Conservation (phyloP, 257 asterid species). For the Capsicum baccatum region DNA sequence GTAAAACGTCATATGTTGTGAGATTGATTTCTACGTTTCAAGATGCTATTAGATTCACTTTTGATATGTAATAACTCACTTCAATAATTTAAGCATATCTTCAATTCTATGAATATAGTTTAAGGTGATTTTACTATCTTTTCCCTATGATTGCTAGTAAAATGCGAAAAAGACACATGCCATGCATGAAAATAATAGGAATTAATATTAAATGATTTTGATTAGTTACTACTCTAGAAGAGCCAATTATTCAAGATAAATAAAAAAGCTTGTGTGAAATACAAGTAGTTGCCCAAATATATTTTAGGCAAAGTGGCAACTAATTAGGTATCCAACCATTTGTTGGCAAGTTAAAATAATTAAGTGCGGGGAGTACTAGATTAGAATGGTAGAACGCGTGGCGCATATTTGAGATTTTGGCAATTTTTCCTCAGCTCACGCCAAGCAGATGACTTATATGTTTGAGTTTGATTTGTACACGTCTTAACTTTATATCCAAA, state of each 20-base stretch:
- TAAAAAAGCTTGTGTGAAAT: background rate
- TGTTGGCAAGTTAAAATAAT: background rate
- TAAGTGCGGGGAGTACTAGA: background rate
- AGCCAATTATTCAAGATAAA: too few relatives aligned
- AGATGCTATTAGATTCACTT: too few relatives aligned
- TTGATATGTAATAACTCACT: too few relatives aligned
- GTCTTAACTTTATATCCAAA: slow-evolving; percentile 15
- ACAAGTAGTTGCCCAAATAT: background rate
- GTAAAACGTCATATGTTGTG: too few relatives aligned
- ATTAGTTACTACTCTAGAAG: too few relatives aligned
- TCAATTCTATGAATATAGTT: too few relatives aligned
- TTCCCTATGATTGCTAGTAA: too few relatives aligned
- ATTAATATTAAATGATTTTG: background rate
- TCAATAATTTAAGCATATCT: too few relatives aligned
- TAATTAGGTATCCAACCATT: slow-evolving; percentile 20
- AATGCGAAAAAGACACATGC: too few relatives aligned
- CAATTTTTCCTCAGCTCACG: background rate
- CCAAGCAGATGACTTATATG: background rate
- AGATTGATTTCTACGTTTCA: too few relatives aligned
- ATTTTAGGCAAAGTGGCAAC: background rate
- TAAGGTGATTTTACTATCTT: too few relatives aligned
- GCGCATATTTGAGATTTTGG: background rate
- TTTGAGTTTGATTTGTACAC: slow-evolving; percentile 21
- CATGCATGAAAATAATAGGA: background rate
- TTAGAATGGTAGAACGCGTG: background rate